phyloP scores from a whole-genome alignment of 345 rosid species.

The Iberis pinnata region DNA sequence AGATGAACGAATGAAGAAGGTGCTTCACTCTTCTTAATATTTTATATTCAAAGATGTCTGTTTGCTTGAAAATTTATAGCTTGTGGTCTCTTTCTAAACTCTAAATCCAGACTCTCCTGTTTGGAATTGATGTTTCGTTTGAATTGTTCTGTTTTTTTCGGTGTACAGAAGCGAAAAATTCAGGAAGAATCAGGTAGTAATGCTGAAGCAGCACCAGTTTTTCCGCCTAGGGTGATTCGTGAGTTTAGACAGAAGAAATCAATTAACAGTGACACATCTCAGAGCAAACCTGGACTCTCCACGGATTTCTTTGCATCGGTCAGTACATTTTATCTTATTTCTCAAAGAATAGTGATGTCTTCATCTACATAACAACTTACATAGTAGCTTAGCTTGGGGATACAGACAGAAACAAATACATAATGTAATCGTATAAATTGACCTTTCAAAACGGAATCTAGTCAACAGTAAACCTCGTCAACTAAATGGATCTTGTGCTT shows the following conservation, averaged over 20 bases:
- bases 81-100: neutral
- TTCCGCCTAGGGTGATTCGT: slow-evolving; percentile 45
- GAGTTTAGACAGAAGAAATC: slow-evolving; percentile 67
- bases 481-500: too few species aligned
- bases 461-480: too few species aligned
- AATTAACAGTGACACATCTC: slow-evolving; percentile 36
- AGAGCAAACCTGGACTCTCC: slow-evolving; percentile 56
- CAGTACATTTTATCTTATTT: slow-evolving; percentile 24
- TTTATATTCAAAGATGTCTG: neutral
- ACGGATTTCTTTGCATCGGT: slow-evolving; percentile 63
- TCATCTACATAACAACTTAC: too few species aligned
- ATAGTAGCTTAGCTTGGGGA: too few species aligned
- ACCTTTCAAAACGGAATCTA: too few species aligned
- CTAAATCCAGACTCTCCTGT: too few species aligned
- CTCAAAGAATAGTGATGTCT: neutral
- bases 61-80: slow-evolving; percentile 1
- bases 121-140: too few species aligned
- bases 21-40: slow-evolving; percentile 20
- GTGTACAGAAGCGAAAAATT: slow-evolving; percentile 58
- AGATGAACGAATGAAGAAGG: slow-evolving; percentile 80
- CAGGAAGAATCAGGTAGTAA: slow-evolving; percentile 37
- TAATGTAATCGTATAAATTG: too few species aligned
- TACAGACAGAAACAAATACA: too few species aligned
- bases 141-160: slow-evolving; percentile 16
- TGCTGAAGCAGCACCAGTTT: slow-evolving; percentile 28